These are phyloP conservation scores for Podaxis pistillaris DNA, from an alignment of 768 basidiomycete species.

Conservation along the genomic window DNA sequence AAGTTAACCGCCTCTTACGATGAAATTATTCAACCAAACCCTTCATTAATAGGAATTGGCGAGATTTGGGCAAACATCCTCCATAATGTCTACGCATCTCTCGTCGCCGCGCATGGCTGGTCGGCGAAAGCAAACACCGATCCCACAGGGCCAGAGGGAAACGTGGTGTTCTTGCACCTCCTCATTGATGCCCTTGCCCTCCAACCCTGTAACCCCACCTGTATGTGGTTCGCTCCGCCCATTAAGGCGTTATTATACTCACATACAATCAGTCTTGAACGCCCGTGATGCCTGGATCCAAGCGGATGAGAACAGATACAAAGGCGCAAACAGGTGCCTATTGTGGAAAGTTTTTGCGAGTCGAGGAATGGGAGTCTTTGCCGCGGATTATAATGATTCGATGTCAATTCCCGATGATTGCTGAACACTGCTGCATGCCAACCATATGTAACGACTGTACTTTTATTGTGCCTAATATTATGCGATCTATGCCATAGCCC, in stretches of 20 bases:
- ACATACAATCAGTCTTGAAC: slow-evolving; percentile 16
- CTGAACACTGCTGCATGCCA: not conserved
- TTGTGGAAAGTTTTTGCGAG: slow-evolving; percentile 29
- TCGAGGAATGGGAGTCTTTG: slow-evolving; percentile 25
- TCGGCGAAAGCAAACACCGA: slow-evolving; percentile 36
- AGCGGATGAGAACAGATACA: slow-evolving; percentile 24
- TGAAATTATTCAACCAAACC: not conserved
- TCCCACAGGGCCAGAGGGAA: slow-evolving; percentile 37
- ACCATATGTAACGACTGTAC: not conserved
- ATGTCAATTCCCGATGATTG: slow-evolving; percentile 3
- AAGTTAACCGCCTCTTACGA: not conserved
- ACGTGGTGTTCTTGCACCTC: slow-evolving; percentile 46
- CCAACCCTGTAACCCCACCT: slow-evolving; percentile 47
- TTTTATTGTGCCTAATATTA: not conserved
- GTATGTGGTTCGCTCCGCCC: slow-evolving; percentile 22
- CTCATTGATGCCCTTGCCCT: slow-evolving; percentile 46
- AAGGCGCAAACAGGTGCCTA: slow-evolving; percentile 25
- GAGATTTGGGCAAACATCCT: slow-evolving; percentile 50
- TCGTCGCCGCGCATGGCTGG: slow-evolving; percentile 32
- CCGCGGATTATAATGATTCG: slow-evolving; percentile 10
- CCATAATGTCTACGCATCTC: slow-evolving; percentile 39
- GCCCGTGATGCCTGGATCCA: slow-evolving; percentile 25
- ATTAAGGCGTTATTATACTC: not conserved
- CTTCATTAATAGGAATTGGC: slow-evolving; percentile 35
- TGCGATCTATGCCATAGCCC: no score